A percentile compares a stretch with the other conserved stretches of the same genome.
Conservation (phyloP, 257 asterid species). For the Petunia secreta region DNA sequence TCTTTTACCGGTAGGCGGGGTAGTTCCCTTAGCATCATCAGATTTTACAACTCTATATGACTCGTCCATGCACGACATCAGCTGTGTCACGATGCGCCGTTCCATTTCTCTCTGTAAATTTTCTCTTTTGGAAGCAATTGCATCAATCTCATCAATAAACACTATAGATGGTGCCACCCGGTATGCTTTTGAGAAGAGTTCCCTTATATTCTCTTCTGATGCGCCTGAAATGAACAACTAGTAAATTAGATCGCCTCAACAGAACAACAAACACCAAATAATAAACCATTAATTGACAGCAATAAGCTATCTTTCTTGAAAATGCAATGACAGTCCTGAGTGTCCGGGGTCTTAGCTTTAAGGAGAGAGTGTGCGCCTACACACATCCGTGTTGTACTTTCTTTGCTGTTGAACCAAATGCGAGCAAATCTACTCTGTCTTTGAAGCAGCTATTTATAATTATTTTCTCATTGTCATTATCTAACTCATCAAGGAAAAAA, state of each 20-base stretch:
- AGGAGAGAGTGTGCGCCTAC: no score
- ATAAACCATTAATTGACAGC: neutral
- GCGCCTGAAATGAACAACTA: constrained; percentile 55
- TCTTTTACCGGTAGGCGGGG: constrained; percentile 28
- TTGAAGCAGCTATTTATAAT: no score
- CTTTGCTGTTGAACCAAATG: no score
- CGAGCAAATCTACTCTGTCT: no score
- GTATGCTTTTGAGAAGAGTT: constrained; percentile 74
- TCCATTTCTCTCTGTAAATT: constrained; percentile 83
- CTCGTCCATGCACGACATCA: constrained; percentile 92
- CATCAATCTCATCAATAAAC: constrained; percentile 93
- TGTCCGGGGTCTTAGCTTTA: no score
- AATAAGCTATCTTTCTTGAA: neutral
- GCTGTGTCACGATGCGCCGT: constrained; percentile 78
- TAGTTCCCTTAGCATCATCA: constrained; percentile 30
- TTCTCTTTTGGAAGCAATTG: constrained; percentile 91
- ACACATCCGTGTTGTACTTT: no score
- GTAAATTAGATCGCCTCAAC: neutral
- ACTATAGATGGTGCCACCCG: constrained; percentile 92
- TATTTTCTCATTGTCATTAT: no score
- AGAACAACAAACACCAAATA: neutral
- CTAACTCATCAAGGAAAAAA: no score
- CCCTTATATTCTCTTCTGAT: constrained; percentile 85
- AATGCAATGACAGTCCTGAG: no score
- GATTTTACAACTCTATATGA: constrained; percentile 52